Conservation (phyloP, 78 protist species). For the Emiliania huxleyi region DNA sequence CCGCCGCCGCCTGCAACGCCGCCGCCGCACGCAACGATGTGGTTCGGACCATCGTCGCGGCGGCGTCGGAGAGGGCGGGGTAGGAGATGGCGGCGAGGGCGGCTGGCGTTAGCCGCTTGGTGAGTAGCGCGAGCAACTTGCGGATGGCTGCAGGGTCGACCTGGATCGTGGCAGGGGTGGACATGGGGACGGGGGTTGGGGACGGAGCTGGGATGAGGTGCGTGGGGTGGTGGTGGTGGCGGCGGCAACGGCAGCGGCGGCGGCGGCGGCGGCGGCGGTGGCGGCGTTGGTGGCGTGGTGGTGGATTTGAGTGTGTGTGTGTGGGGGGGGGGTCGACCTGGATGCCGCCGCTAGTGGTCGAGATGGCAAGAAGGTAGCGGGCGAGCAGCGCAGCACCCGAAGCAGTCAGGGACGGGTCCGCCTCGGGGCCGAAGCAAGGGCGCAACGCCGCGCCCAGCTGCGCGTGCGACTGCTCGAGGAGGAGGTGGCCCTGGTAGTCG, state of each 20-base stretch:
- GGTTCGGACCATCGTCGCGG: not conserved
- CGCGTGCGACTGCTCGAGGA: not conserved
- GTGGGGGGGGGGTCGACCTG: too few relatives aligned
- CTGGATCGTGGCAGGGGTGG: too few relatives aligned
- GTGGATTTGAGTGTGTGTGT: too few relatives aligned
- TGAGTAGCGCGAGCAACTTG: not conserved
- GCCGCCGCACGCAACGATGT: not conserved
- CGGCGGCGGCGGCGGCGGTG: too few relatives aligned
- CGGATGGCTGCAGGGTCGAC: not conserved
- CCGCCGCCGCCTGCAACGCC: not conserved
- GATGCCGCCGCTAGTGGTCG: not conserved
- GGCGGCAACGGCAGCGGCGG: too few relatives aligned
- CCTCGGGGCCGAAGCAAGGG: not conserved
- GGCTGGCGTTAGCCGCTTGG: not conserved
- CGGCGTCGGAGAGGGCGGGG: not conserved
- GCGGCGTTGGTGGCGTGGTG: too few relatives aligned
- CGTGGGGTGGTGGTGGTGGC: too few relatives aligned
- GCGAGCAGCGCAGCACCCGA: not conserved
- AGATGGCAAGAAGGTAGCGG: not conserved
- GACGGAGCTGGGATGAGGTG: too few relatives aligned
- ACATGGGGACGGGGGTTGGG: too few relatives aligned
- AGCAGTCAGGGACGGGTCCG: not conserved
- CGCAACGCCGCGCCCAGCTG: constrained; percentile 15
- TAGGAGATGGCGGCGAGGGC: not conserved
- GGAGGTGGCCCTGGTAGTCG: not conserved